Evolutionary conservation across 78 protist genomes (phyloP).

Genomic region (Dictyostelium intermedium): DNA sequence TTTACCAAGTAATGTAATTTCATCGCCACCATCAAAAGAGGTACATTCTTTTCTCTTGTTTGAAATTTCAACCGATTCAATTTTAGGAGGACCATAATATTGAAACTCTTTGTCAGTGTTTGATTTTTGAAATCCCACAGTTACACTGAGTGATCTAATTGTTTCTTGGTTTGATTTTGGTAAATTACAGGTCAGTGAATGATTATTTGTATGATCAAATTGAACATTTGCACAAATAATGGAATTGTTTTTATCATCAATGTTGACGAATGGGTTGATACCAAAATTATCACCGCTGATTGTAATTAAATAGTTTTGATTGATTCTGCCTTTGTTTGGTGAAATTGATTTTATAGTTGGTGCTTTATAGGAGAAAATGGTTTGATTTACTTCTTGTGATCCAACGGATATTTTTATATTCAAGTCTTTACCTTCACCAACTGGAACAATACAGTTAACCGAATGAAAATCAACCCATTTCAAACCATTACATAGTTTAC

Average conservation of each 20-base stretch:
- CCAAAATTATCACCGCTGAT: conserved; percentile 35
- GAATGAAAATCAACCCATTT: not conserved
- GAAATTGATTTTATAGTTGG: conserved; percentile 9
- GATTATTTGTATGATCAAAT: not conserved
- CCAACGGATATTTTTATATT: not conserved
- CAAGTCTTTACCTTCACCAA: conserved; percentile 16
- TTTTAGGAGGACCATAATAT: conserved; percentile 45
- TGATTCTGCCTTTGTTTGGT: conserved; percentile 24
- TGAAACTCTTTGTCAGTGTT: not conserved
- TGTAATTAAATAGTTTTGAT: not conserved
- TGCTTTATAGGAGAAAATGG: conserved; percentile 33
- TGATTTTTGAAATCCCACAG: not conserved
- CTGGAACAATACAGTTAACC: not conserved
- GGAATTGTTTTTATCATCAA: not conserved
- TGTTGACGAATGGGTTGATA: not conserved
- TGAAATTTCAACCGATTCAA: not conserved
- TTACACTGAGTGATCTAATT: not conserved
- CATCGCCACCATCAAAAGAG: too few species aligned
- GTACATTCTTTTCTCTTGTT: too few species aligned
- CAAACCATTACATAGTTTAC: not conserved
- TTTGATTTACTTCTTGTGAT: not conserved
- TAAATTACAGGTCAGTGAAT: not conserved
- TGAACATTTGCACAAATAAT: conserved; percentile 1
- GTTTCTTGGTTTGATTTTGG: not conserved
- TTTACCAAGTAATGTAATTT: too few species aligned